Evolutionary conservation across 495 filamentous ascomycete genomes (phyloP).

Genomic region (Aspergillus ellipticus): DNA sequence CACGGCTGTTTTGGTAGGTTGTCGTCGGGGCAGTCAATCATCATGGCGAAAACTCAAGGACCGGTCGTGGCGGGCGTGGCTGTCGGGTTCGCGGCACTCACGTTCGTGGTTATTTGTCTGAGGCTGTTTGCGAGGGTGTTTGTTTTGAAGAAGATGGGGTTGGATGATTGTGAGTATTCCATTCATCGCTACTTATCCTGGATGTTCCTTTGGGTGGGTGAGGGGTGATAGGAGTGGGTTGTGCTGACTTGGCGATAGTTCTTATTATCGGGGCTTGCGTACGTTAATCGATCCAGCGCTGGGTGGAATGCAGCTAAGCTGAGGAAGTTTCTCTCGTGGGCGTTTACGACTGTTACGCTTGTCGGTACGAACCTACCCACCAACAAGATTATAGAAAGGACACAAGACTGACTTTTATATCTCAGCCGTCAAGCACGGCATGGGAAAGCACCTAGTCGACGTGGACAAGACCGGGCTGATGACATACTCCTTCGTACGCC

Average conservation of each 20-base stretch:
- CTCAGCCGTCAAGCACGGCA: slow-evolving; percentile 34
- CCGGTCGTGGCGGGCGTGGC: slow-evolving; percentile 28
- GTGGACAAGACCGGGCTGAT: slow-evolving; percentile 18
- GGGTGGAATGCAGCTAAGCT: slow-evolving; percentile 1
- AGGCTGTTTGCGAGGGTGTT: slow-evolving; percentile 35
- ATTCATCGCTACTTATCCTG: neutral
- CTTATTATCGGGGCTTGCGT: slow-evolving; percentile 36
- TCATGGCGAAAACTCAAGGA: slow-evolving; percentile 26
- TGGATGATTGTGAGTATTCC: slow-evolving; percentile 35
- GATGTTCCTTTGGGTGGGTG: too few species aligned
- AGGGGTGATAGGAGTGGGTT: too few species aligned
- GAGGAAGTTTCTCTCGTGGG: slow-evolving; percentile 31
- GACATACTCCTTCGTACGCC: slow-evolving; percentile 31
- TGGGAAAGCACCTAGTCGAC: slow-evolving; percentile 29
- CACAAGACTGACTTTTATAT: slow-evolving; percentile 3
- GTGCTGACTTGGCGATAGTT: slow-evolving; percentile 13
- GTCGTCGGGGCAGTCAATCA: neutral
- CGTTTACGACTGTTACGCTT: slow-evolving; percentile 33
- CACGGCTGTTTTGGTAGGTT: neutral
- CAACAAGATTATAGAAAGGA: neutral
- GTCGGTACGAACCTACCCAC: slow-evolving; percentile 22
- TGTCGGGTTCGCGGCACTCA: slow-evolving; percentile 33
- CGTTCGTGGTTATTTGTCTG: slow-evolving; percentile 31
- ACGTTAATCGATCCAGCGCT: slow-evolving; percentile 9
- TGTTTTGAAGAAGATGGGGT: slow-evolving; percentile 30